Evolutionary conservation across 1,284 basidiomycete genomes (phyloP).

Genomic region (Cryptococcus neoformans): DNA sequence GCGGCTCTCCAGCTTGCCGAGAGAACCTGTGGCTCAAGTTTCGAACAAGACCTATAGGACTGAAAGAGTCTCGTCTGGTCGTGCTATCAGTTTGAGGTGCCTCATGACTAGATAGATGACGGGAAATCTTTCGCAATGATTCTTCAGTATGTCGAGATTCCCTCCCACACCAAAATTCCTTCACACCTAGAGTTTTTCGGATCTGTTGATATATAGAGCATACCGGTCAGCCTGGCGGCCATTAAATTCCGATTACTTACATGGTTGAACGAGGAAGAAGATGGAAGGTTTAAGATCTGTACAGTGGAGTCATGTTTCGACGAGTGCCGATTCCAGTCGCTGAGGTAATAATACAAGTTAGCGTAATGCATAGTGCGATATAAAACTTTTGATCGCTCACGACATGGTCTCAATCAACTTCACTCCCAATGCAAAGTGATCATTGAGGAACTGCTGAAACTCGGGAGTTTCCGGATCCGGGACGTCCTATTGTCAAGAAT

Average conservation of each 20-base stretch:
- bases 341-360: constrained; percentile 3
- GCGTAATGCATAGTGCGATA: not conserved
- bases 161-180: constrained; percentile 39
- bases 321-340: constrained; percentile 31
- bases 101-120: not conserved
- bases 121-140: constrained; percentile 1
- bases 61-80: constrained; percentile 7
- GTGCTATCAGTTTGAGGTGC: not conserved
- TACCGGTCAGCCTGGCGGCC: not conserved
- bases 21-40: constrained; percentile 6
- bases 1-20: constrained; percentile 1
- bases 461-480: constrained; percentile 21
- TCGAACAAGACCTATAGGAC: constrained; percentile 4
- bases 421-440: constrained; percentile 26
- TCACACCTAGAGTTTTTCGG: constrained; percentile 28
- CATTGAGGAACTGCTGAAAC: constrained; percentile 32
- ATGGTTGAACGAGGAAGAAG: constrained; percentile 14
- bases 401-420: constrained; percentile 26
- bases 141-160: constrained; percentile 18
- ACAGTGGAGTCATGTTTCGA: constrained; percentile 24
- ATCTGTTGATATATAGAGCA: constrained; percentile 11
- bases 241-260: constrained; percentile 4
- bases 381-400: constrained; percentile 19
- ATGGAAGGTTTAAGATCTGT: constrained; percentile 23
- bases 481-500: constrained; percentile 23